A percentile compares a stretch with the other conserved stretches of the same genome.
Conservation (phyloP, 192 early-diverging fungal genomes). For the Linnemannia exigua region DNA sequence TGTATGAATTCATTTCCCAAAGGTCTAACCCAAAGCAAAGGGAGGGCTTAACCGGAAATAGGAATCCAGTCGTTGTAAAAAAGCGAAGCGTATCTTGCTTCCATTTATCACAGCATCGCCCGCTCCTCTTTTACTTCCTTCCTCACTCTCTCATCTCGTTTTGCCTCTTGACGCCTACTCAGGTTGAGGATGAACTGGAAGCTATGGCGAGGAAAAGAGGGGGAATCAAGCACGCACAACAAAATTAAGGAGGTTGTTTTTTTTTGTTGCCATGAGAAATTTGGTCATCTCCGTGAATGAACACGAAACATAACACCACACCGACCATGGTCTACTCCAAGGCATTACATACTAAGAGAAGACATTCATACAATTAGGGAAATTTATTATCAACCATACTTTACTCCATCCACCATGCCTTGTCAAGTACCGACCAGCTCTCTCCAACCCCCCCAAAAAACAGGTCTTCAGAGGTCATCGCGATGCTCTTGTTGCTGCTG, state of each 20-base stretch:
- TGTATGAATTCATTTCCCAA: too few relatives aligned
- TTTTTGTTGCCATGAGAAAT: not conserved
- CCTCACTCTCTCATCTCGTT: not conserved
- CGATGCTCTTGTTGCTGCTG: not conserved
- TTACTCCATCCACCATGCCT: too few relatives aligned
- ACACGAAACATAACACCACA: not conserved
- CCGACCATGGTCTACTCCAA: not conserved
- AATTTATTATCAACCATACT: not conserved
- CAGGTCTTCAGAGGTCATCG: conserved; percentile 9
- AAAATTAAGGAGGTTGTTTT: not conserved
- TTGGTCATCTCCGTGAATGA: not conserved
- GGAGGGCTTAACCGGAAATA: not conserved
- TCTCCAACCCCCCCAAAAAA: too few relatives aligned
- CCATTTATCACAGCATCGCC: not conserved
- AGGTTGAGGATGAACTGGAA: not conserved
- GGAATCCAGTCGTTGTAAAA: not conserved
- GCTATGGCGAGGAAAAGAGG: not conserved
- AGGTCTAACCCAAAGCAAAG: not conserved
- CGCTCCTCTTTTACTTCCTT: not conserved
- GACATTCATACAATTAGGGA: not conserved
- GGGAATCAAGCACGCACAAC: not conserved
- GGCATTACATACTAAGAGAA: not conserved
- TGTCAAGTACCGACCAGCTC: too few relatives aligned
- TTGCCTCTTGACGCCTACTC: not conserved
- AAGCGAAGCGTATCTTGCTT: not conserved